Evolutionary conservation across 192 early-diverging fungal genomes (phyloP).

Genomic region (Backusella australiensis): DNA sequence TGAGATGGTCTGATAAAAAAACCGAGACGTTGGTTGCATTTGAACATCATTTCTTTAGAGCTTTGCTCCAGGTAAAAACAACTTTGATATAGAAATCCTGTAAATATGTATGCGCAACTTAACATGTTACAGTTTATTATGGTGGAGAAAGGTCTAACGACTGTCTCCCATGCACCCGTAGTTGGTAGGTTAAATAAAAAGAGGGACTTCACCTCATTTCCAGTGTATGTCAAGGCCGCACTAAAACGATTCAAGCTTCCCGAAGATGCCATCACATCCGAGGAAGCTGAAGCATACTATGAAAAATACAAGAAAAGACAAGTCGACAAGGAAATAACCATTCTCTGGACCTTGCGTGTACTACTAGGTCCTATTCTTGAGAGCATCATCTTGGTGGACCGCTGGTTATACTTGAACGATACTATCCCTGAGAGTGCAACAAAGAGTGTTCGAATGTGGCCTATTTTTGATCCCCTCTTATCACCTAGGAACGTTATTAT

Average conservation of each 20-base stretch:
- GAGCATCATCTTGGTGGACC: slow-evolving; percentile 76
- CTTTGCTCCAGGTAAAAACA: slow-evolving; percentile 59
- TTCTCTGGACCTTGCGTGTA: slow-evolving; percentile 78
- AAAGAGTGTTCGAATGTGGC: slow-evolving; percentile 45
- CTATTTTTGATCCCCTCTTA: slow-evolving; percentile 60
- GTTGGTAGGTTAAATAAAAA: slow-evolving; percentile 59
- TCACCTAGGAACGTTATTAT: slow-evolving; percentile 66
- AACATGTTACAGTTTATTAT: slow-evolving; percentile 34
- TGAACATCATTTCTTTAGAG: slow-evolving; percentile 71
- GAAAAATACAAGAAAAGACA: slow-evolving; percentile 29
- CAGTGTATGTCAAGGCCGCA: slow-evolving; percentile 57
- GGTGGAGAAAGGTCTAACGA: slow-evolving; percentile 51
- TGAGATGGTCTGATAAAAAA: slow-evolving; percentile 64
- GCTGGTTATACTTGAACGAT: slow-evolving; percentile 64
- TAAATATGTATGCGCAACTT: too few species aligned
- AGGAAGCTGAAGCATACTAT: slow-evolving; percentile 46
- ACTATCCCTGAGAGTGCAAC: slow-evolving; percentile 29
- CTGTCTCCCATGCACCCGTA: slow-evolving; percentile 44
- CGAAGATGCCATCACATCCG: slow-evolving; percentile 32
- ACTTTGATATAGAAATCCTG: not conserved
- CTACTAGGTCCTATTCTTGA: slow-evolving; percentile 77
- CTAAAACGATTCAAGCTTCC: slow-evolving; percentile 31
- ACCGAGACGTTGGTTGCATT: slow-evolving; percentile 57
- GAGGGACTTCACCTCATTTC: slow-evolving; percentile 49
- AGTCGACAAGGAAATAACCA: slow-evolving; percentile 61